A percentile compares a stretch with the other conserved stretches of the same genome.
Evolutionary conservation across 2,329 filamentous ascomycete genomes (phyloP).

Genomic region (Colletotrichum simmondsii): DNA sequence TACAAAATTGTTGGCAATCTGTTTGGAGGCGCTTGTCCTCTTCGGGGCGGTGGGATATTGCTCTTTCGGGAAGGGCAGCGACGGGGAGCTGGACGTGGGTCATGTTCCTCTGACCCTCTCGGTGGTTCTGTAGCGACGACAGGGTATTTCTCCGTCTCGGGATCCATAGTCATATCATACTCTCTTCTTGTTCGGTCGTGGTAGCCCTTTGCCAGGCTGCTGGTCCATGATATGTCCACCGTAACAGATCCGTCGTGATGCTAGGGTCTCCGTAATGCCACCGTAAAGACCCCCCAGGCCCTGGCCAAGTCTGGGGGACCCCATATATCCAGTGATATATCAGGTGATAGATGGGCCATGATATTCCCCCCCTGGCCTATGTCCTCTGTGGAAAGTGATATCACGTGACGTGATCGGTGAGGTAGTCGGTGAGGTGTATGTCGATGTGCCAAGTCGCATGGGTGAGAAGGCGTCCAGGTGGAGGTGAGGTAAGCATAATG

Average conservation of each 20-base stretch:
- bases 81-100: not conserved
- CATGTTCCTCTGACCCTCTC: not conserved
- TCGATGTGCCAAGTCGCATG: not conserved
- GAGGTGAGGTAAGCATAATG: too few relatives aligned
- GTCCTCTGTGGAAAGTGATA: not conserved
- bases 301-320: not conserved
- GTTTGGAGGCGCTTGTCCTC: constrained; percentile 43
- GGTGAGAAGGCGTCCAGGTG: not conserved
- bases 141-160: not conserved
- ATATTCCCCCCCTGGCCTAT: not conserved
- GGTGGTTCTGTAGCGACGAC: constrained; percentile 25
- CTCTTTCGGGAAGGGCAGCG: constrained; percentile 44
- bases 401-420: constrained; percentile 21
- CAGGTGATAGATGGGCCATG: constrained; percentile 29
- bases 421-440: not conserved
- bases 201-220: not conserved
- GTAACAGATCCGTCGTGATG: constrained; percentile 6
- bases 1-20: constrained; percentile 21
- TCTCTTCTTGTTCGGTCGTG: constrained; percentile 15
- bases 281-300: not conserved
- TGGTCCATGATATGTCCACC: constrained; percentile 14
- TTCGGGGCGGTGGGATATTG: constrained; percentile 43
- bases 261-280: not conserved
- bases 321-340: constrained; percentile 4
- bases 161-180: constrained; percentile 23